Evolutionary conservation across 345 rosid species (phyloP).

Genomic region (Dimocarpus longan): DNA sequence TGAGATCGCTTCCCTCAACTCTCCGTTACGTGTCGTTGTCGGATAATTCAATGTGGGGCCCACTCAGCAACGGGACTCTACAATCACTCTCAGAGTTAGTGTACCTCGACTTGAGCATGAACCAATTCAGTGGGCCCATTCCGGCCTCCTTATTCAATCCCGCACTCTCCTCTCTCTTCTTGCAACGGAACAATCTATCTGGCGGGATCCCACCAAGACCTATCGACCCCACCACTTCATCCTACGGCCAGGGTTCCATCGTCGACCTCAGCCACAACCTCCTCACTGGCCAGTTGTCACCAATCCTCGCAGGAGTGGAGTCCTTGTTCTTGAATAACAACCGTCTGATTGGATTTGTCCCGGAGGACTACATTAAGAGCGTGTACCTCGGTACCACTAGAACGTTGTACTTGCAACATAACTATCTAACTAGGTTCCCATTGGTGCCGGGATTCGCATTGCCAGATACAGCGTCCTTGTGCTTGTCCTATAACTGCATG

Average conservation of each 20-base stretch:
- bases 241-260: conserved; percentile 57
- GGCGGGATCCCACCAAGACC: conserved; percentile 45
- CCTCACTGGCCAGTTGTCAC: conserved; percentile 56
- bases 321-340: conserved; percentile 69
- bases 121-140: conserved; percentile 71
- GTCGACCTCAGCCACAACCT: conserved; percentile 79
- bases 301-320: conserved; percentile 61
- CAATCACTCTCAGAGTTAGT: conserved; percentile 48
- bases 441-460: conserved; percentile 39
- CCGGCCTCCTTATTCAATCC: conserved; percentile 57
- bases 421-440: conserved; percentile 63
- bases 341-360: conserved; percentile 61
- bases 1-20: conserved; percentile 51
- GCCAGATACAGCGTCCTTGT: conserved; percentile 62
- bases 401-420: conserved; percentile 76
- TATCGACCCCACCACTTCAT: conserved; percentile 17
- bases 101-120: conserved; percentile 82
- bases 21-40: conserved; percentile 75
- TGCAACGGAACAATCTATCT: conserved; percentile 89
- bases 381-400: conserved; percentile 47
- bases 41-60: conserved; percentile 62
- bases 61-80: conserved; percentile 45
- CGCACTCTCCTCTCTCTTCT: conserved; percentile 51
- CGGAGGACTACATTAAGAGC: conserved; percentile 58
- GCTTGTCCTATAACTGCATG: conserved; percentile 88